Evolutionary conservation across 805 yeast species (phyloP).

Genomic region (Ogataea pilisensis): DNA sequence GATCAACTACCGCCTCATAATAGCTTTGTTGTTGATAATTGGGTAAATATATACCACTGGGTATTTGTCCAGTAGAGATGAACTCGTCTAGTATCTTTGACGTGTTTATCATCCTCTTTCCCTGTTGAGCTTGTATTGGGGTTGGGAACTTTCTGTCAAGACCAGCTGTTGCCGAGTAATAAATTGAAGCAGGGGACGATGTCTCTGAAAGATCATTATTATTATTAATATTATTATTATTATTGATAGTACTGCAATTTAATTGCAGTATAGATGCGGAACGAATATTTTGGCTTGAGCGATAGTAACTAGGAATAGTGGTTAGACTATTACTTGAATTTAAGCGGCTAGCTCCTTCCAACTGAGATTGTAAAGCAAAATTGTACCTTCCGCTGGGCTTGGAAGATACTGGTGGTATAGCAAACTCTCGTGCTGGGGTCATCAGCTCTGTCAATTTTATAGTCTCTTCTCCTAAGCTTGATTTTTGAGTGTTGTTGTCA

Average conservation of each 20-base stretch:
- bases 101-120: neutral
- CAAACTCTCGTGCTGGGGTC: neutral
- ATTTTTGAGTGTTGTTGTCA: too few species aligned
- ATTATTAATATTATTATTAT: too few species aligned
- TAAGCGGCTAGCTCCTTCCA: neutral
- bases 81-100: conserved; percentile 24
- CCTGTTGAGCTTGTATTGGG: neutral
- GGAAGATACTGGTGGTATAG: neutral
- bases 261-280: neutral
- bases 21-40: neutral
- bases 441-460: too few species aligned
- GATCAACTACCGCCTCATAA: neutral
- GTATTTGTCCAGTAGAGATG: conserved; percentile 17
- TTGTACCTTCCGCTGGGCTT: neutral
- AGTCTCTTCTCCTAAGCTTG: too few species aligned
- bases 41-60: neutral
- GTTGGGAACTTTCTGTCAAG: neutral
- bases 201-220: neutral
- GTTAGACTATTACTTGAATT: neutral
- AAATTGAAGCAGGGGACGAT: neutral
- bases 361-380: neutral
- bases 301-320: neutral
- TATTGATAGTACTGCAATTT: neutral
- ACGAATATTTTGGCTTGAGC: neutral
- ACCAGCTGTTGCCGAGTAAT: neutral